A percentile compares a stretch with the other conserved stretches of the same genome.
Evolutionary conservation across 345 rosid species (phyloP).

Genomic region (Kernera saxatilis): DNA sequence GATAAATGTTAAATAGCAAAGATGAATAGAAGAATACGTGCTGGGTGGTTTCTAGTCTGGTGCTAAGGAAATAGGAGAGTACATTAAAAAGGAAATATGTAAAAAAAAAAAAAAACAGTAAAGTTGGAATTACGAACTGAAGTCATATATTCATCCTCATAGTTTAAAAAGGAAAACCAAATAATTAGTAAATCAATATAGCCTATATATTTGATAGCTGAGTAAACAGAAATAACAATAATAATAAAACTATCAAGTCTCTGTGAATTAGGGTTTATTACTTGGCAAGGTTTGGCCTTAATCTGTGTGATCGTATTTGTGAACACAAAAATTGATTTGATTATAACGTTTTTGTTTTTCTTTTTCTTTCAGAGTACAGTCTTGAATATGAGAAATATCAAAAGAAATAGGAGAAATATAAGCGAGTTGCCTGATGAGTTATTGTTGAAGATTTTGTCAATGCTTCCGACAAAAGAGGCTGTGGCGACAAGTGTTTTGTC

Average conservation of each 20-base stretch:
- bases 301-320: not conserved
- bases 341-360: not conserved
- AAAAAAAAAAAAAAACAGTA: too few species aligned
- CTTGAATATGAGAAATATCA: not conserved
- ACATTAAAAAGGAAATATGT: too few species aligned
- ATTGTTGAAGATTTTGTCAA: not conserved
- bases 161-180: not conserved
- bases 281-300: not conserved
- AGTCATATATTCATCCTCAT: not conserved
- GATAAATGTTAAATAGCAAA: too few species aligned
- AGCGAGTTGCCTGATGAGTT: not conserved
- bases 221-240: not conserved
- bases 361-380: not conserved
- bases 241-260: not conserved
- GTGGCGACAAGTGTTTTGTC: not conserved
- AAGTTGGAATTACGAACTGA: too few species aligned
- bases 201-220: not conserved
- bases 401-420: not conserved
- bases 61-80: too few species aligned
- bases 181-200: not conserved
- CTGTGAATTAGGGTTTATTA: not conserved
- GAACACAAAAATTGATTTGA: not conserved
- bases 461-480: not conserved
- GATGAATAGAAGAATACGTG: too few species aligned
- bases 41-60: too few species aligned